These are phyloP conservation scores for Monascus ruber DNA, from an alignment of 2,329 filamentous ascomycete species.

Conservation along the genomic window DNA sequence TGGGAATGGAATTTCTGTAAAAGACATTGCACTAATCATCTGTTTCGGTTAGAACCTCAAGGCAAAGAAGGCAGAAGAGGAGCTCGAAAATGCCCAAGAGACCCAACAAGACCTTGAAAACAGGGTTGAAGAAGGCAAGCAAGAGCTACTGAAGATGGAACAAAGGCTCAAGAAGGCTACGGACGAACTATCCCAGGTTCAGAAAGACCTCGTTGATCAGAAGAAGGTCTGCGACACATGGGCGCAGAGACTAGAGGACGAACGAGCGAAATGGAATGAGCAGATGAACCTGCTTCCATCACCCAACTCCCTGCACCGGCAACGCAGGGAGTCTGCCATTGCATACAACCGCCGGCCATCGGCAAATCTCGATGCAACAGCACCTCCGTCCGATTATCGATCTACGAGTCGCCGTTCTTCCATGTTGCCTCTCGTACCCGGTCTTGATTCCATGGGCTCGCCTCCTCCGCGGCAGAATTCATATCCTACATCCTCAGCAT, in stretches of 20 bases:
- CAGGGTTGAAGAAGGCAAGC: constrained; percentile 51
- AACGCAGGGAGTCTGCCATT: constrained; percentile 30
- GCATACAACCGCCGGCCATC: constrained; percentile 27
- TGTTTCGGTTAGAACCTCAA: constrained; percentile 47
- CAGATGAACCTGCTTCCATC: constrained; percentile 23
- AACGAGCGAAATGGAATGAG: constrained; percentile 48
- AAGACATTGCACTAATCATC: neutral
- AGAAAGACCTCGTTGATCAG: constrained; percentile 46
- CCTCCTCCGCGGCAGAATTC: constrained; percentile 38
- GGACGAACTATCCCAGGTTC: constrained; percentile 49
- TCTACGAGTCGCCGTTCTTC: constrained; percentile 31
- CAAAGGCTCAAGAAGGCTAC: constrained; percentile 41
- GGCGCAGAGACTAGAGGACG: constrained; percentile 52
- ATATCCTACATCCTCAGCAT: constrained; percentile 17
- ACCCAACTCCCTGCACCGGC: constrained; percentile 25
- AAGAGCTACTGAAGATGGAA: constrained; percentile 42
- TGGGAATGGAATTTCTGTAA: constrained; percentile 1
- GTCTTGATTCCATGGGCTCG: constrained; percentile 17
- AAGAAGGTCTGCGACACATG: constrained; percentile 49
- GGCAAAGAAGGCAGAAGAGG: constrained; percentile 62
- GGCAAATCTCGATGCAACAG: constrained; percentile 25
- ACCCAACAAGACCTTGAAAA: constrained; percentile 35
- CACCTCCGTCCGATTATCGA: constrained; percentile 27
- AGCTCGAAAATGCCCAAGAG: constrained; percentile 56
- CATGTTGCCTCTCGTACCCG: constrained; percentile 23